Evolutionary conservation across 345 rosid genomes (phyloP).

Genomic region (Schrenkiella parvula): DNA sequence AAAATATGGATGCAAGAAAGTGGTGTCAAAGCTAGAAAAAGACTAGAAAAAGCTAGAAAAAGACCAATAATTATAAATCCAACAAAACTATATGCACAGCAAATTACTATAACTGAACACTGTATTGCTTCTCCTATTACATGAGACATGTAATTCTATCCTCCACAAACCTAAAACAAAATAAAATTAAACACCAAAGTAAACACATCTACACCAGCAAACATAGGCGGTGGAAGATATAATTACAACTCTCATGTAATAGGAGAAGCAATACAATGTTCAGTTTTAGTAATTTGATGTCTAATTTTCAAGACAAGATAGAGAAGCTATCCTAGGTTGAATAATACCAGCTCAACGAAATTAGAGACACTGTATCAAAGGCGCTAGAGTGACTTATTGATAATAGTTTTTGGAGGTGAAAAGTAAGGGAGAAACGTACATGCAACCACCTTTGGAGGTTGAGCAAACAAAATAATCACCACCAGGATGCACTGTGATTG

Average conservation of each 20-base stretch:
- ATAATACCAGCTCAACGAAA: background rate
- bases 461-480: constrained; percentile 84
- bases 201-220: background rate
- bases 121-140: background rate
- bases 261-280: background rate
- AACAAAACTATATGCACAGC: too few relatives aligned
- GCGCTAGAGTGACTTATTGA: background rate
- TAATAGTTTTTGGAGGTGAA: background rate
- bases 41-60: background rate
- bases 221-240: background rate
- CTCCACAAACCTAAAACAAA: background rate
- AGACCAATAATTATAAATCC: background rate
- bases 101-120: background rate
- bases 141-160: background rate
- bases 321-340: background rate
- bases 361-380: background rate
- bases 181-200: background rate
- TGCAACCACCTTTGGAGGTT: constrained; percentile 78
- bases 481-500: constrained; percentile 73
- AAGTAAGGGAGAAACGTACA: constrained; percentile 41
- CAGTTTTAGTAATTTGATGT: background rate
- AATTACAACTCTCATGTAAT: background rate
- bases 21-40: too few relatives aligned
- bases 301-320: background rate
- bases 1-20: background rate